Conservation (phyloP, 352 stramenopile genomes). For the Globisporangium nodosum region DNA sequence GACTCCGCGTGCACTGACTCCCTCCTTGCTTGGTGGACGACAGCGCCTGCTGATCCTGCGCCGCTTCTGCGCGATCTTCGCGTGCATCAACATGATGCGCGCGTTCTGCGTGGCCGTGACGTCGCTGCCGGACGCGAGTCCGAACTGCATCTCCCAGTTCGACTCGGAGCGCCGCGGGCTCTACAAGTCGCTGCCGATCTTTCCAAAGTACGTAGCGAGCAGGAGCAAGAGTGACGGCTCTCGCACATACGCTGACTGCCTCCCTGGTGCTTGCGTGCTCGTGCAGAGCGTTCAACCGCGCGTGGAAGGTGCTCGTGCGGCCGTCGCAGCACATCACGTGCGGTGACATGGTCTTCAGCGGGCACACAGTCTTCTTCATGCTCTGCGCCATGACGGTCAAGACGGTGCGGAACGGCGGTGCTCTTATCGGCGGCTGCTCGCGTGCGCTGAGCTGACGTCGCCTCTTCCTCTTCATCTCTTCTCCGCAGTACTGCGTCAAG, state of each 20-base stretch:
- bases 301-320: constrained; percentile 77
- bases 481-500: constrained; percentile 36
- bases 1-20: too few relatives aligned
- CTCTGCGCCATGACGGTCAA: constrained; percentile 77
- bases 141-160: constrained; percentile 85
- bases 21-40: neutral
- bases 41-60: constrained; percentile 79
- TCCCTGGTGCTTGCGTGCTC: neutral
- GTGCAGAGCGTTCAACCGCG: constrained; percentile 66
- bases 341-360: constrained; percentile 88
- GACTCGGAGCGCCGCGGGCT: constrained; percentile 19
- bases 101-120: constrained; percentile 82
- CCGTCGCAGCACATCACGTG: constrained; percentile 86
- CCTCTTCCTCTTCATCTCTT: neutral
- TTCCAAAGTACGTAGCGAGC: constrained; percentile 57
- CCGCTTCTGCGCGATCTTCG: constrained; percentile 81
- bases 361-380: constrained; percentile 82
- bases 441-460: neutral
- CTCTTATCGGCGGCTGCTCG: too few relatives aligned
- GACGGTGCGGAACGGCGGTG: constrained; percentile 29
- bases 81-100: constrained; percentile 83
- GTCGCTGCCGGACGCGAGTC: constrained; percentile 77
- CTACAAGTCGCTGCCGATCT: constrained; percentile 85
- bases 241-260: neutral
- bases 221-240: neutral